Evolutionary conservation across 2,329 filamentous ascomycete genomes (phyloP).

Genomic region (Ciborinia camelliae): DNA sequence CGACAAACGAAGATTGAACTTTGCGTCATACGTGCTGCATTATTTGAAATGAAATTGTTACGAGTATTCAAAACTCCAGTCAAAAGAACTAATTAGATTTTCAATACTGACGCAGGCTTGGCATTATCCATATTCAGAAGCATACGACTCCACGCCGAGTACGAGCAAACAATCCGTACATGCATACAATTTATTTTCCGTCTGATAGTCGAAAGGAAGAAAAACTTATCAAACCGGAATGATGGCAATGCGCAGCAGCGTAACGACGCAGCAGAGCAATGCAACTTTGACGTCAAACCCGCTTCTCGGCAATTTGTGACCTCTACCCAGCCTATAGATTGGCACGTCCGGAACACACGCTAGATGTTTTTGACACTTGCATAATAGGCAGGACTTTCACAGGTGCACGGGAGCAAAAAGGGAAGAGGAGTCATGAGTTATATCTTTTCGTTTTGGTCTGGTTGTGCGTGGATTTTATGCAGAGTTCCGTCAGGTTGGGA

Average conservation of each 20-base stretch:
- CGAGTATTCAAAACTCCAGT: no score
- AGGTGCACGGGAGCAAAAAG: background rate
- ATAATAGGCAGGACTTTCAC: background rate
- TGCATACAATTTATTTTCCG: background rate
- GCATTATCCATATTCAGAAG: no score
- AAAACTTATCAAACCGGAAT: no score
- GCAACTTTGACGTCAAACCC: background rate
- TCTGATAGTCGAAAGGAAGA: background rate
- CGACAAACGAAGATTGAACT: no score
- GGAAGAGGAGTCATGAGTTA: background rate
- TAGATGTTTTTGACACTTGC: background rate
- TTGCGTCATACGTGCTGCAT: no score
- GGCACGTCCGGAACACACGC: background rate
- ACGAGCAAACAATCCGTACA: background rate
- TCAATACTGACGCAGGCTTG: no score
- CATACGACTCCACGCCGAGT: background rate
- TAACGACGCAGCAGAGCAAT: background rate
- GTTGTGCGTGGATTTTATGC: background rate
- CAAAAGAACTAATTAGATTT: background rate
- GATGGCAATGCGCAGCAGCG: no score
- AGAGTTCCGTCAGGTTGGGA: background rate
- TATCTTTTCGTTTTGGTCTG: background rate
- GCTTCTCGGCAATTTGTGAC: background rate
- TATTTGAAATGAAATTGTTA: no score
- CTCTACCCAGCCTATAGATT: background rate